Conservation (phyloP, 306 rosid genomes). For the Biancaea sappan region DNA sequence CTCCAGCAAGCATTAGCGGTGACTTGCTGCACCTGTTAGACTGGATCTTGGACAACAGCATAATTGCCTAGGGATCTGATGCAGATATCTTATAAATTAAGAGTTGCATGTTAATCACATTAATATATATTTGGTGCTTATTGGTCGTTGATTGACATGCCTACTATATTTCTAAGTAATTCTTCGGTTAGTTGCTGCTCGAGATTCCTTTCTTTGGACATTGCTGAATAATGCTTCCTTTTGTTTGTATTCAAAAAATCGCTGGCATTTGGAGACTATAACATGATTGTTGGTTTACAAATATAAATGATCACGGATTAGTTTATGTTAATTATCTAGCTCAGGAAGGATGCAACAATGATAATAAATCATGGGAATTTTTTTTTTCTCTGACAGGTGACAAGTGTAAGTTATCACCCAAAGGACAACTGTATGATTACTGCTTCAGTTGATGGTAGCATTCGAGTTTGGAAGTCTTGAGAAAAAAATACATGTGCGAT, state of each 20-base stretch:
- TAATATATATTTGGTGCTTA: constrained; percentile 10
- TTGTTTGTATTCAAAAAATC: background rate
- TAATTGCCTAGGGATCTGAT: background rate
- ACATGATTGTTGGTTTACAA: background rate
- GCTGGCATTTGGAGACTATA: background rate
- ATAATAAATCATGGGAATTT: background rate
- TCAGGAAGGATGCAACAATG: background rate
- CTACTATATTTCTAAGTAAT: background rate
- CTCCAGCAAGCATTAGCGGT: background rate
- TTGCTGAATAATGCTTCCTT: background rate
- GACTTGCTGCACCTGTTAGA: background rate
- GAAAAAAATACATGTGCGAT: constrained; percentile 17
- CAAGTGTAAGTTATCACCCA: constrained; percentile 93
- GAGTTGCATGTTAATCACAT: background rate
- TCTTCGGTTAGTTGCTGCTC: background rate
- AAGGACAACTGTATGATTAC: constrained; percentile 74
- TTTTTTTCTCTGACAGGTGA: constrained; percentile 53
- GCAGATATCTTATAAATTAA: background rate
- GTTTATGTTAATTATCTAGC: background rate
- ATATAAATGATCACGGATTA: background rate
- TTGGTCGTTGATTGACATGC: background rate
- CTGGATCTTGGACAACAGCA: background rate
- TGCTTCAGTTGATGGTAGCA: constrained; percentile 76
- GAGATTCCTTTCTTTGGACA: background rate
- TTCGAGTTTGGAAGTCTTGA: constrained; percentile 78